A percentile compares a stretch with the other conserved stretches of the same genome.
These are phyloP conservation scores for Epichloe elymi DNA, from an alignment of 2,329 filamentous ascomycete genomes.

Conservation along the genomic window DNA sequence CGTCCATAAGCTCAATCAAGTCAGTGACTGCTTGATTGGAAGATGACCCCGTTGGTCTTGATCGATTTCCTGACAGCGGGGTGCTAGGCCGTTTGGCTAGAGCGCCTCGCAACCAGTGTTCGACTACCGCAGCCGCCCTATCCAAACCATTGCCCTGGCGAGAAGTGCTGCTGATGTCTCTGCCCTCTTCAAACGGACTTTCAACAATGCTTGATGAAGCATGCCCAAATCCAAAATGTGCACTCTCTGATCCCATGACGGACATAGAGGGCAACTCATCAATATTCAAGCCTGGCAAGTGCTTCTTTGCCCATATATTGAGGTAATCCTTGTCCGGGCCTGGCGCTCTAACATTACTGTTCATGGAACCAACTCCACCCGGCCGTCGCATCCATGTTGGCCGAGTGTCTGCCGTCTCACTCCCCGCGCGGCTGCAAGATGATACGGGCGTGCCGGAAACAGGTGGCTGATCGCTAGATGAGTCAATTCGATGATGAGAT, in stretches of 20 bases:
- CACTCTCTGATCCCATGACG: slow-evolving; percentile 46
- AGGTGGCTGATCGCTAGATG: slow-evolving; percentile 23
- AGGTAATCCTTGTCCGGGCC: slow-evolving; percentile 76
- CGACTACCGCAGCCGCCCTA: slow-evolving; percentile 74
- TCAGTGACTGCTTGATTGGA: slow-evolving; percentile 35
- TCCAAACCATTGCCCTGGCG: slow-evolving; percentile 50
- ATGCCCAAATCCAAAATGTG: slow-evolving; percentile 39
- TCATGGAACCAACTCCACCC: slow-evolving; percentile 77
- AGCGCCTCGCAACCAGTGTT: slow-evolving; percentile 80
- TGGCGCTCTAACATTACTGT: slow-evolving; percentile 54
- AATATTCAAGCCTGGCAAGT: slow-evolving; percentile 65
- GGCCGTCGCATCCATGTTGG: slow-evolving; percentile 64
- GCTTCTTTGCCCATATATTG: slow-evolving; percentile 72
- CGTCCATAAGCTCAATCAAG: slow-evolving; percentile 59
- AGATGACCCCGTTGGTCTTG: slow-evolving; percentile 17
- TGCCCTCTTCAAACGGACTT: slow-evolving; percentile 35
- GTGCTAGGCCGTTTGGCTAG: slow-evolving; percentile 49
- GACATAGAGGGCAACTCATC: slow-evolving; percentile 56
- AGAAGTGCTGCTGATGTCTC: slow-evolving; percentile 26
- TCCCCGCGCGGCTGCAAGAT: slow-evolving; percentile 24
- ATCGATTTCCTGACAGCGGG: slow-evolving; percentile 29
- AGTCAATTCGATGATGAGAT: slow-evolving; percentile 30
- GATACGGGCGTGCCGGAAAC: slow-evolving; percentile 21
- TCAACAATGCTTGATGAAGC: slow-evolving; percentile 34
- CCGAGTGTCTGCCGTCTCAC: slow-evolving; percentile 24